phyloP scores from a whole-genome alignment of 495 filamentous ascomycete genomes.

The Annulohypoxylon nitens region DNA sequence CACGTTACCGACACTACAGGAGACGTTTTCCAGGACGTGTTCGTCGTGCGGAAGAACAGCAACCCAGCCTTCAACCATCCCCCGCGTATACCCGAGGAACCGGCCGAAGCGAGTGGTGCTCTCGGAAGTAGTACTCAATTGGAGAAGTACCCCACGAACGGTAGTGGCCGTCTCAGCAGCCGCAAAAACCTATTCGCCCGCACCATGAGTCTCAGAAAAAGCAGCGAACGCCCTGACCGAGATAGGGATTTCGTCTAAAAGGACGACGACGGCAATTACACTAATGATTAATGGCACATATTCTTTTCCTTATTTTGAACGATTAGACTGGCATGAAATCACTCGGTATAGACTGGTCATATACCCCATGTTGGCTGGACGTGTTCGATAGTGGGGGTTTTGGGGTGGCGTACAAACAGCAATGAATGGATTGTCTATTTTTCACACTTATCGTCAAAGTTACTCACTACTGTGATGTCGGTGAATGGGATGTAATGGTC shows the following conservation, averaged over 20 bases:
- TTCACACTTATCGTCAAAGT: not conserved
- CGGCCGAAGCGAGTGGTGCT: conserved; percentile 23
- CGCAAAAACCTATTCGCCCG: conserved; percentile 34
- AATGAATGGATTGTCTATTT: not conserved
- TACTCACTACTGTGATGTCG: not conserved
- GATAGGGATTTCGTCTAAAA: conserved; percentile 48
- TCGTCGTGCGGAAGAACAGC: conserved; percentile 42
- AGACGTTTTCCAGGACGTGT: conserved; percentile 51
- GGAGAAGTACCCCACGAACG: conserved; percentile 34
- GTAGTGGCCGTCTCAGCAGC: conserved; percentile 32
- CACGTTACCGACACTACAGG: conserved; percentile 34
- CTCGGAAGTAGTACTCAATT: conserved; percentile 31
- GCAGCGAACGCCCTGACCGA: conserved; percentile 32
- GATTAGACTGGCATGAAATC: conserved; percentile 22
- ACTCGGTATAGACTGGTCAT: conserved; percentile 32
- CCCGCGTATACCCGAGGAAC: conserved; percentile 47
- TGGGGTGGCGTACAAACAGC: conserved; percentile 19
- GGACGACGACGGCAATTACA: not conserved
- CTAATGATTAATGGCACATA: conserved; percentile 25
- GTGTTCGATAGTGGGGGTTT: conserved; percentile 8
- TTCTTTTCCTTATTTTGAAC: not conserved
- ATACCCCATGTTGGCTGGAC: conserved; percentile 30
- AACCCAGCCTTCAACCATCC: conserved; percentile 38
- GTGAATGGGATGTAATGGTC: not conserved
- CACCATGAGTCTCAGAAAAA: conserved; percentile 30